Evolutionary conservation across 202 grass and related monocot genomes (phyloP).

Genomic region (Panicum hallii): DNA sequence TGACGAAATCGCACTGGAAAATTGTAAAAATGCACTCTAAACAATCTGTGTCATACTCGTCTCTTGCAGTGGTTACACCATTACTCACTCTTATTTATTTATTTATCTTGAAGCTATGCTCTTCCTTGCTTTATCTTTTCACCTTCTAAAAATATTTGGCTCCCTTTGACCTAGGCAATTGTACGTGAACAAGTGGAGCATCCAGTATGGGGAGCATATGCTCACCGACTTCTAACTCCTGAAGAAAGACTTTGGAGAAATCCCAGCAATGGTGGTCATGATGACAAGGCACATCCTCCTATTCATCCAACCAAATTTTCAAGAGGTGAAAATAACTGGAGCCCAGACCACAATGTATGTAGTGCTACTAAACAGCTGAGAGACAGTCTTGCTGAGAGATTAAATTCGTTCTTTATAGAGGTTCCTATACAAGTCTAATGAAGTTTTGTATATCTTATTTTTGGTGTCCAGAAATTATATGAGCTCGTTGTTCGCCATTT

Average conservation of each 20-base stretch:
- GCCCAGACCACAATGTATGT: constrained; percentile 69
- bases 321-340: constrained; percentile 68
- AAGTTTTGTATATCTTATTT: constrained; percentile 23
- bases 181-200: constrained; percentile 71
- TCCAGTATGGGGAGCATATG: constrained; percentile 85
- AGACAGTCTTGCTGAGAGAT: constrained; percentile 19
- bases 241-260: constrained; percentile 96
- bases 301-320: constrained; percentile 94
- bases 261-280: constrained; percentile 90
- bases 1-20: constrained; percentile 27
- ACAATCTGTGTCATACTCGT: background rate
- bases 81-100: constrained; percentile 14
- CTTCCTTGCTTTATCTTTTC: background rate
- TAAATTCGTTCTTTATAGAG: constrained; percentile 1
- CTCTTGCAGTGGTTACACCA: background rate
- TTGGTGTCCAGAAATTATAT: constrained; percentile 80
- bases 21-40: constrained; percentile 7
- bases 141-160: constrained; percentile 30
- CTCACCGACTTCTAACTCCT: constrained; percentile 72
- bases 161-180: constrained; percentile 64
- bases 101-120: background rate
- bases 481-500: constrained; percentile 97
- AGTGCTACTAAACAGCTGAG: constrained; percentile 35
- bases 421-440: constrained; percentile 32
- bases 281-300: constrained; percentile 97